phyloP scores from a whole-genome alignment of 257 asterid species.

The Cordia subcordata region DNA sequence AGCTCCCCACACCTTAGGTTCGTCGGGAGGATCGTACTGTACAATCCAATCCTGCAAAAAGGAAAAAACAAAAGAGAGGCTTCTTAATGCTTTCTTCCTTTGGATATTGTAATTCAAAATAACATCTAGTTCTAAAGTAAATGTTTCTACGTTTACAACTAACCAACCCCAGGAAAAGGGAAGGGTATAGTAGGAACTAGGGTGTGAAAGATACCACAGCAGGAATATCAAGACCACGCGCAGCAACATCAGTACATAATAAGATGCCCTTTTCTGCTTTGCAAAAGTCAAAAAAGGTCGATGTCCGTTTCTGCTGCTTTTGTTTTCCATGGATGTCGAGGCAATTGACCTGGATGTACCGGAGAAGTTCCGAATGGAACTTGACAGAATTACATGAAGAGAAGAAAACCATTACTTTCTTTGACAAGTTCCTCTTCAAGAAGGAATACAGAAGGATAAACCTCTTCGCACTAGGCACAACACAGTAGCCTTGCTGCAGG shows the following conservation, averaged over 20 bases:
- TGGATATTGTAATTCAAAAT: too few species aligned
- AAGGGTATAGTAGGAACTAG: neutral
- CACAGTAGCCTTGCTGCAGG: constrained; percentile 90
- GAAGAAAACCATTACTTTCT: constrained; percentile 99
- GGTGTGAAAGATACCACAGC: constrained; percentile 62
- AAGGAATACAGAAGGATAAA: constrained; percentile 89
- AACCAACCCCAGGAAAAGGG: too few species aligned
- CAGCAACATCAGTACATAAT: constrained; percentile 93
- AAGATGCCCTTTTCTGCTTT: constrained; percentile 80
- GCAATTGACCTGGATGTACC: constrained; percentile 68
- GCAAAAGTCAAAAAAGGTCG: constrained; percentile 82
- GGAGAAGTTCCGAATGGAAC: constrained; percentile 81
- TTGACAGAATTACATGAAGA: constrained; percentile 88
- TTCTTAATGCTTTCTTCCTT: neutral
- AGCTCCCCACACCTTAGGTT: constrained; percentile 80
- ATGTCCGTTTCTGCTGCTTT: constrained; percentile 86
- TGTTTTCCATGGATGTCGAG: constrained; percentile 85
- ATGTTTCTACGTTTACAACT: too few species aligned
- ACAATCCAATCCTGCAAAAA: constrained; percentile 89
- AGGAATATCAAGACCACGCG: constrained; percentile 99
- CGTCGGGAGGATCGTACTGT: constrained; percentile 97
- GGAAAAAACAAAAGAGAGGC: constrained; percentile 4
- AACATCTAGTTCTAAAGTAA: too few species aligned
- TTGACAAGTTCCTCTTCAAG: constrained; percentile 71
- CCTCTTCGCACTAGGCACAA: constrained; percentile 75